Conservation (phyloP, 192 early-diverging fungal species). For the Phycomyces nitens region DNA sequence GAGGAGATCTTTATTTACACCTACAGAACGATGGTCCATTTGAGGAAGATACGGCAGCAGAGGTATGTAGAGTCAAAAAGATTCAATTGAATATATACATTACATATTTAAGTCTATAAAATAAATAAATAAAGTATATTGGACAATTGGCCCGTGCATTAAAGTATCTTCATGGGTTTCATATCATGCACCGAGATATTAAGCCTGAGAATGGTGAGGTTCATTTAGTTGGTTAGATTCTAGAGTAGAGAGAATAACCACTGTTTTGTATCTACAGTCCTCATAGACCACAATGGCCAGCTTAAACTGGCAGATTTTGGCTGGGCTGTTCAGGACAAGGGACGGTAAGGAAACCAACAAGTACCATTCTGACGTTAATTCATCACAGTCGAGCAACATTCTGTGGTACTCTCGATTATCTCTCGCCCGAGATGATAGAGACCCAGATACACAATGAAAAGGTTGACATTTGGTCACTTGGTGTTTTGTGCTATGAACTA, state of each 20-base stretch:
- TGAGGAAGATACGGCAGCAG: conserved; percentile 65
- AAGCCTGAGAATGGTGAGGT: conserved; percentile 77
- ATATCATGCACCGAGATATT: conserved; percentile 87
- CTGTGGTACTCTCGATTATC: conserved; percentile 95
- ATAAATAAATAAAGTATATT: conserved; percentile 89
- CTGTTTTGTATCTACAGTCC: too few species aligned
- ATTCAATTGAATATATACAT: too few species aligned
- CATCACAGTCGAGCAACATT: conserved; percentile 76
- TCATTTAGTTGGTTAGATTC: too few species aligned
- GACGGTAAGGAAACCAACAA: conserved; percentile 79
- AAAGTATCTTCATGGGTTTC: conserved; percentile 83
- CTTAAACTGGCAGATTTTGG: conserved; percentile 96
- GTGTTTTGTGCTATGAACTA: conserved; percentile 91
- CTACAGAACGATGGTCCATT: conserved; percentile 67
- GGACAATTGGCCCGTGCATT: conserved; percentile 69
- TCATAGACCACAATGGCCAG: conserved; percentile 75
- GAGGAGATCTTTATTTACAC: conserved; percentile 85
- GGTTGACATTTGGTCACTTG: conserved; percentile 93
- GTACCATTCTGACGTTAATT: conserved; percentile 43
- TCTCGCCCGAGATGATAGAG: conserved; percentile 95
- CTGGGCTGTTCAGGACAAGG: conserved; percentile 88
- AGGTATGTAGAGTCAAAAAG: too few species aligned
- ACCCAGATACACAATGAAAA: conserved; percentile 67
- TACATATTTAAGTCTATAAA: too few species aligned
- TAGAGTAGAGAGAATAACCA: too few species aligned